Evolutionary conservation across 2,329 filamentous ascomycete species (phyloP).

Genomic region (Dactylellina parvicollis): DNA sequence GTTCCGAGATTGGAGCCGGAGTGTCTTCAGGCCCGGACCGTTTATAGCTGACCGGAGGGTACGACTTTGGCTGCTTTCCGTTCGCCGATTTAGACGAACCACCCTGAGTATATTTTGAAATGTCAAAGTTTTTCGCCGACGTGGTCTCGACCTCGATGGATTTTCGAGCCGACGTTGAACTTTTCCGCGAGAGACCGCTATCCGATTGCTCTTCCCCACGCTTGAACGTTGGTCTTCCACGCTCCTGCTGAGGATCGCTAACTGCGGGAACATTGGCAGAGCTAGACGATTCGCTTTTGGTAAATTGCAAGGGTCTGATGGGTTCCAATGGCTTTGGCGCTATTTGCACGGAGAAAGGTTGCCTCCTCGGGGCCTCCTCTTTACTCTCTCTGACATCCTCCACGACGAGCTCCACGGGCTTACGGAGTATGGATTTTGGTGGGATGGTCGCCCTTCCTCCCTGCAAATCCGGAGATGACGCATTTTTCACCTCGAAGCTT

Average conservation of each 20-base stretch:
- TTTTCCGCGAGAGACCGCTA: conserved; percentile 12
- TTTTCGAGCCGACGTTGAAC: conserved; percentile 43
- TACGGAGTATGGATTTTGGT: conserved; percentile 50
- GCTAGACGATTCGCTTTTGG: conserved; percentile 28
- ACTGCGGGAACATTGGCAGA: conserved; percentile 13
- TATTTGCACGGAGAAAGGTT: conserved; percentile 12
- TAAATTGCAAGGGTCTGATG: conserved; percentile 15
- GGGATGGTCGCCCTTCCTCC: conserved; percentile 16
- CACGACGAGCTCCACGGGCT: conserved; percentile 22
- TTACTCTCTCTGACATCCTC: conserved; percentile 22
- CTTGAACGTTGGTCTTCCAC: conserved; percentile 44
- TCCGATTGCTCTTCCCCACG: conserved; percentile 28
- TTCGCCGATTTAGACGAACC: conserved; percentile 19
- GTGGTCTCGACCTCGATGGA: conserved; percentile 44
- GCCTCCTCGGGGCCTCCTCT: conserved; percentile 14
- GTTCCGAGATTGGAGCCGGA: conserved; percentile 5
- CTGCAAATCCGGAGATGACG: conserved; percentile 37
- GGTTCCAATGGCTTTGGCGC: conserved; percentile 20
- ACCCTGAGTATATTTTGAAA: conserved; percentile 47
- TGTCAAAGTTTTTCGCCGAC: conserved; percentile 50
- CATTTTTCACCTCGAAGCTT: conserved; percentile 41
- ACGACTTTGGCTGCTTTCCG: conserved; percentile 17
- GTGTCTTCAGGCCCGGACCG: neutral
- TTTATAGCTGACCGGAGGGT: conserved; percentile 48
- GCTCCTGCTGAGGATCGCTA: conserved; percentile 29